A percentile compares a stretch with the other conserved stretches of the same genome.
Evolutionary conservation across 2,329 filamentous ascomycete species (phyloP).

Genomic region (Monilinia aucupariae): DNA sequence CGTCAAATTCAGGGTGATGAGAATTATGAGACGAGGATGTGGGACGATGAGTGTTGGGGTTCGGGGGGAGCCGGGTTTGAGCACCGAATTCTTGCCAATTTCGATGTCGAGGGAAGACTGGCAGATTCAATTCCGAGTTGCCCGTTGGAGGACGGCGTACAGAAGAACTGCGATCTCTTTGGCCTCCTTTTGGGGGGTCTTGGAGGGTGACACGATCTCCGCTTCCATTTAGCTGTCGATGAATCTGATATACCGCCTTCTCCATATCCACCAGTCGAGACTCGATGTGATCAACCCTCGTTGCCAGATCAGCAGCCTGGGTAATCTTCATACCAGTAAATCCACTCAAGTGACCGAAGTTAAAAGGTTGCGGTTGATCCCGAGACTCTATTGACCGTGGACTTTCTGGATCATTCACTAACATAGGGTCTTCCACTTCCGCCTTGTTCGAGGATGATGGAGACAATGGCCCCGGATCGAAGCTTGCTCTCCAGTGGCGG

Average conservation of each 20-base stretch:
- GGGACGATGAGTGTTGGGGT: slow-evolving; percentile 26
- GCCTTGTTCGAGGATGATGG: slow-evolving; percentile 45
- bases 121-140: slow-evolving; percentile 29
- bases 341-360: slow-evolving; percentile 46
- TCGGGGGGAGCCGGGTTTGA: slow-evolving; percentile 25
- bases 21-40: slow-evolving; percentile 28
- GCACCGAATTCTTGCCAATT: slow-evolving; percentile 18
- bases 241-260: slow-evolving; percentile 26
- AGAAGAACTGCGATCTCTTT: slow-evolving; percentile 22
- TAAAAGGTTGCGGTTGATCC: slow-evolving; percentile 48
- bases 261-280: slow-evolving; percentile 49
- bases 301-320: slow-evolving; percentile 49
- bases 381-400: slow-evolving; percentile 20
- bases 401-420: slow-evolving; percentile 33
- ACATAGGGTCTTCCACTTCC: slow-evolving; percentile 35
- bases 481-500: slow-evolving; percentile 58
- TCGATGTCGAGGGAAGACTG: slow-evolving; percentile 21
- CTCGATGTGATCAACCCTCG: slow-evolving; percentile 49
- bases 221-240: slow-evolving; percentile 16
- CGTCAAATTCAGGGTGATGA: slow-evolving; percentile 25
- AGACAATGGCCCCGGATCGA: slow-evolving; percentile 47
- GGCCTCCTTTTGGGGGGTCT: slow-evolving; percentile 25
- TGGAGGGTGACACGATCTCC: slow-evolving; percentile 24
- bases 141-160: slow-evolving; percentile 24
- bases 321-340: slow-evolving; percentile 54